Base-by-base conservation (phyloP, 306 rosid genomes). In the Hippophae rhamnoides region DNA sequence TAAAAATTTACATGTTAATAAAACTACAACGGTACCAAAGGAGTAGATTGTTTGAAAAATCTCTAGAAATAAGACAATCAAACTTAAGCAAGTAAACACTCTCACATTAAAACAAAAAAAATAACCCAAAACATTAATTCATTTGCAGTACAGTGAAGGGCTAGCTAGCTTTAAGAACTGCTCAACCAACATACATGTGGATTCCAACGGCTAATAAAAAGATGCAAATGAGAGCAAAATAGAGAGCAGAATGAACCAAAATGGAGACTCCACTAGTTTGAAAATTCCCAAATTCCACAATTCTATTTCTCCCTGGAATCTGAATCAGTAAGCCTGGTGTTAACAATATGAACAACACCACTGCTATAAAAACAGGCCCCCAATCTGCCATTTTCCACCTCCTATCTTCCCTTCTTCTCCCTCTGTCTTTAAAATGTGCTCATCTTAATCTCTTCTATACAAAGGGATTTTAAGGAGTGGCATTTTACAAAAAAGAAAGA, bases 331-430 rank as follows among this genome's bases (percentile, higher is more conserved):
- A 25, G 0, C 96, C 99, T 1, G 99, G 99, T 38, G 96, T 88
- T 1, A 92, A 69, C 54, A 92, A 81, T 52, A 92, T 64, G 81
- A 88, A 92, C 48, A 92, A 77, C 48, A 92, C 79, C 69, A 82
- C 95, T 2, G 99, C 87, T 47, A 92, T 75, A 54, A 92, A 92
- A 13, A 92, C 89, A 26, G 99, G 88, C 11, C 99, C 99, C 99
- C 99, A 92, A 69, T 92, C 99, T 8, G 77, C 77, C 99, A 92
- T 92, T n/a, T 73, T 54, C 8, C 60, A 31, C 51, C 52, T 51
- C 25, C 43, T 52, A 26, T 11, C 13, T 41, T 14, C 63, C 44
- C 51, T 54, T 54, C 8, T 57, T 61, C 23, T 58, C 45, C 58
- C 63, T 60, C 66, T 43, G 26, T 49, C 66, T 58, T 47, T 31